Evolutionary conservation across 208 protist species (phyloP), one percentile per base, ranked within the genome.

Genomic region (Leishmania tarentolae): DNA sequence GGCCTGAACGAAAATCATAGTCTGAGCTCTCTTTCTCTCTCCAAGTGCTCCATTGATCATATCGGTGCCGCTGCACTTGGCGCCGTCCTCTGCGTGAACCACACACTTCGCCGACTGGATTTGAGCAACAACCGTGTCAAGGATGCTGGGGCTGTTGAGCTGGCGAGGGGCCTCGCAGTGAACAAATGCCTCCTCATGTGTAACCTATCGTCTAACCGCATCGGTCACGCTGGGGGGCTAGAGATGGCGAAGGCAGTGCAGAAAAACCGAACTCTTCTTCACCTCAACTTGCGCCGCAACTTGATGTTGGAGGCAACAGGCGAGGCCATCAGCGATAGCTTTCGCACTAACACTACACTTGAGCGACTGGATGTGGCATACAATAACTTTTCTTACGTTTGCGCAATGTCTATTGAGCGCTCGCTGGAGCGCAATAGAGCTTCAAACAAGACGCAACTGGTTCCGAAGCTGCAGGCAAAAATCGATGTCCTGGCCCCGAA

Each of bases 351-450:
- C 84, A 89, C 63, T 11, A 88, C 90, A 1, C 46, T 98, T 31
- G 88, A 97, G 79, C 87, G 76, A n/a, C 90, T 98, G 78, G 94
- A 98, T 65, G 88, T 97, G 56, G 83, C 95, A 0, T 98, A 93
- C 88, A 98, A 98, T 80, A 92, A 98, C 82, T 98, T 98, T 74
- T 92, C 90, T 9, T 98, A 97, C 86, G 93, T 94, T 73, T 97
- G 93, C 75, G 90, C 95, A 17, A 90, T 96, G 65, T 87, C 87
- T 40, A 95, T 95, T 50, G 83, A 91, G 40, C 76, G 78, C 8
- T 89, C 87, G 15, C 78, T 98, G 21, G 88, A 90, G 50, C 83
- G 88, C 44, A 98, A 96, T 76, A 88, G 86, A 40, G 80, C 89
- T 63, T 52, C 59, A 28, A 96, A 96, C 86, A 96, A 96, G 76